Conservation (phyloP, 495 filamentous ascomycete genomes). For the Xylaria acuta region DNA sequence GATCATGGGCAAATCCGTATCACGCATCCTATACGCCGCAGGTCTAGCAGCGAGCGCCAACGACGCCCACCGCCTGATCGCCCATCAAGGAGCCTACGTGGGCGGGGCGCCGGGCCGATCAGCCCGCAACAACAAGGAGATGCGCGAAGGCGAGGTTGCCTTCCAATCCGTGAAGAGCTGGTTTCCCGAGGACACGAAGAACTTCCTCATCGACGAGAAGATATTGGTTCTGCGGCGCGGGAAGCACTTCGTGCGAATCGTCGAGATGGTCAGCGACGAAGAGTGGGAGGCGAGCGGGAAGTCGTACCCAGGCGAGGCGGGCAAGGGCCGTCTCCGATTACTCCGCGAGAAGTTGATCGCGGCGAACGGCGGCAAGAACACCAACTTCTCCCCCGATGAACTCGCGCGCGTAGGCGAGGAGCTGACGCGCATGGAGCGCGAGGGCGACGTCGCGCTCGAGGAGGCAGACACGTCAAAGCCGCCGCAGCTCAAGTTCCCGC, state of each 20-base stretch:
- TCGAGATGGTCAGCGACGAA: conserved; percentile 74
- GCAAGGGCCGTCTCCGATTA: conserved; percentile 44
- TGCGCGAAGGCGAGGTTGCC: conserved; percentile 61
- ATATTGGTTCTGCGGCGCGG: conserved; percentile 74
- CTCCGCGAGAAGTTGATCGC: conserved; percentile 36
- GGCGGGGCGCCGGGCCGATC: conserved; percentile 62
- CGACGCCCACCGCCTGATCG: conserved; percentile 70
- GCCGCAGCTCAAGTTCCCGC: conserved; percentile 24
- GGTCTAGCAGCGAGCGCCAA: conserved; percentile 68
- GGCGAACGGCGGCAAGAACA: conserved; percentile 16
- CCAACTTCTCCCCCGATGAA: conserved; percentile 9
- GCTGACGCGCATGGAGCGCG: conserved; percentile 33
- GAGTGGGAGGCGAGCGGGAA: conserved; percentile 59
- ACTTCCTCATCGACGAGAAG: conserved; percentile 68
- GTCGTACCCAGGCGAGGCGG: conserved; percentile 52
- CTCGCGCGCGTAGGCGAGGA: conserved; percentile 29
- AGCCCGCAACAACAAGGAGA: conserved; percentile 45
- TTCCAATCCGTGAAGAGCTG: conserved; percentile 69
- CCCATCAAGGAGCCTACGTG: conserved; percentile 67
- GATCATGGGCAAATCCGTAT: conserved; percentile 65
- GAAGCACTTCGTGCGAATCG: conserved; percentile 79
- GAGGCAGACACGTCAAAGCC: conserved; percentile 10
- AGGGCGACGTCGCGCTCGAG: conserved; percentile 27
- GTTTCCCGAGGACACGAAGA: conserved; percentile 60
- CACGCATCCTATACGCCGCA: conserved; percentile 68